Percentiles rank a stretch among this genome's conserved stretches.
phyloP scores from a whole-genome alignment of 805 yeast genomes.

The Hanseniaspora lindneri region DNA sequence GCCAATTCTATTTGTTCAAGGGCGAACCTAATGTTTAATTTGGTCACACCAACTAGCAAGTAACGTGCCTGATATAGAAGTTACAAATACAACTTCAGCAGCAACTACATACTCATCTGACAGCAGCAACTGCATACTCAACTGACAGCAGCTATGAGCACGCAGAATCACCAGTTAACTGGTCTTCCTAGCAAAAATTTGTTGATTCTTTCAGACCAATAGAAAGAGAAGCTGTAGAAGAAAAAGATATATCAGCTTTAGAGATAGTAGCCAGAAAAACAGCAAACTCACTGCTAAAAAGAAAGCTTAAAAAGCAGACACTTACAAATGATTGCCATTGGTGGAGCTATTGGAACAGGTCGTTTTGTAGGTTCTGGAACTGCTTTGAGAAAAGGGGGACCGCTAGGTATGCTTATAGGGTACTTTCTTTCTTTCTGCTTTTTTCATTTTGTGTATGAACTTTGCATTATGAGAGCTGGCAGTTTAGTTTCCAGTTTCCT shows the following conservation, averaged over 20 bases:
- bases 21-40: too few relatives aligned
- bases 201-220: slow-evolving; percentile 38
- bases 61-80: slow-evolving; percentile 6
- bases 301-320: slow-evolving; percentile 42
- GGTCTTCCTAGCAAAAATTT: slow-evolving; percentile 31
- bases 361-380: slow-evolving; percentile 60
- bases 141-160: slow-evolving; percentile 28
- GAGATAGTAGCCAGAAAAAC: slow-evolving; percentile 36
- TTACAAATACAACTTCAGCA: not conserved
- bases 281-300: slow-evolving; percentile 47
- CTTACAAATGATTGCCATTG: slow-evolving; percentile 56
- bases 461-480: slow-evolving; percentile 53
- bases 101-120: not conserved
- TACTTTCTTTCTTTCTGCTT: slow-evolving; percentile 43
- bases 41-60: too few relatives aligned
- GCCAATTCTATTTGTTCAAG: too few relatives aligned
- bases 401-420: slow-evolving; percentile 50
- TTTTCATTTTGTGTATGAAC: slow-evolving; percentile 46
- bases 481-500: slow-evolving; percentile 49
- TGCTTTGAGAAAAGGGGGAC: slow-evolving; percentile 53
- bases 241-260: slow-evolving; percentile 28
- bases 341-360: slow-evolving; percentile 67
- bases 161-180: too few relatives aligned
- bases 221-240: slow-evolving; percentile 25
- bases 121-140: not conserved